Conservation (phyloP, 768 basidiomycete genomes). For the Pleurotus pulmonarius region DNA sequence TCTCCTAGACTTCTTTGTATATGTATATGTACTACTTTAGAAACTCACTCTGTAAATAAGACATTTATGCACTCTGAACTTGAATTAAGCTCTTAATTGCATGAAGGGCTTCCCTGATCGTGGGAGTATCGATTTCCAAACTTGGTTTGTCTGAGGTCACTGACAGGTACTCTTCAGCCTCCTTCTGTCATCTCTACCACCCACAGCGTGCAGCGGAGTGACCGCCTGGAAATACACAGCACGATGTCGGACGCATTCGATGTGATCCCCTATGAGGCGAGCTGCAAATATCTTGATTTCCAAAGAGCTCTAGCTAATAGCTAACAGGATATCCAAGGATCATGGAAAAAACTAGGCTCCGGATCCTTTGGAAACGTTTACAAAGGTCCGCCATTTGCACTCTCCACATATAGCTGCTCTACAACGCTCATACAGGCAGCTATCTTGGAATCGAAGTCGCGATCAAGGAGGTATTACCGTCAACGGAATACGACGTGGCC, state of each 20-base stretch:
- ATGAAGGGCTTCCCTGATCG: no score
- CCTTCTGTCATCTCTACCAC: no score
- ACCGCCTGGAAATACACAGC: background rate
- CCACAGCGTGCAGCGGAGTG: no score
- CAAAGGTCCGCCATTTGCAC: slow-evolving; percentile 49
- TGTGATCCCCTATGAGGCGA: slow-evolving; percentile 81
- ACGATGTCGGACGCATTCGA: slow-evolving; percentile 68
- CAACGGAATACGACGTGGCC: slow-evolving; percentile 86
- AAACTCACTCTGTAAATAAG: no score
- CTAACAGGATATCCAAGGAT: slow-evolving; percentile 75
- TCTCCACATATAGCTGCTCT: background rate
- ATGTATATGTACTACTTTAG: no score
- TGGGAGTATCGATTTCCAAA: no score
- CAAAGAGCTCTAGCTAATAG: slow-evolving; percentile 4
- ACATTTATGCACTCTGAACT: no score
- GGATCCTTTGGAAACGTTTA: slow-evolving; percentile 93
- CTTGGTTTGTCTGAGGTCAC: no score
- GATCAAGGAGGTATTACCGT: slow-evolving; percentile 94
- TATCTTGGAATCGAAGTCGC: slow-evolving; percentile 97
- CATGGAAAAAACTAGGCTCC: slow-evolving; percentile 88
- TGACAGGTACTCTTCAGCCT: no score
- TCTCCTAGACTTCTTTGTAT: no score
- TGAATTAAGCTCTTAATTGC: no score
- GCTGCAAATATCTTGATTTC: slow-evolving; percentile 15
- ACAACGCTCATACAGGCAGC: slow-evolving; percentile 41